These are phyloP conservation scores for Fusarium continuum DNA, from an alignment of 2,329 filamentous ascomycete genomes.

Conservation along the genomic window DNA sequence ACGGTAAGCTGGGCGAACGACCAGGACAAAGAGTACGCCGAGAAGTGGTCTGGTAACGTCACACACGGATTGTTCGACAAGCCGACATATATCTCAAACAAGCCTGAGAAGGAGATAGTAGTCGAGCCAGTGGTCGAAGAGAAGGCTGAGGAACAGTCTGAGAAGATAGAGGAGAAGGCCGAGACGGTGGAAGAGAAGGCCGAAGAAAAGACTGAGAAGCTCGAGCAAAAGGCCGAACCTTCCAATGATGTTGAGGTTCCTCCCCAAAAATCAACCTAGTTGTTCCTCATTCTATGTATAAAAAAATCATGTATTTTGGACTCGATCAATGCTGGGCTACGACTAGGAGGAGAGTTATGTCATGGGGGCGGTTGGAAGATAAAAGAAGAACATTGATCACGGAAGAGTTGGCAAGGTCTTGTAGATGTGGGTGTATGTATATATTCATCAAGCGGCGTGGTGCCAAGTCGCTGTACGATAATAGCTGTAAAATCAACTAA, in stretches of 20 bases:
- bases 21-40: conserved; percentile 57
- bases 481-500: conserved; percentile 44
- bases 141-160: neutral
- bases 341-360: neutral
- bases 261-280: neutral
- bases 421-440: conserved; percentile 32
- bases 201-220: neutral
- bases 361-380: neutral
- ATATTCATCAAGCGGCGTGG: conserved; percentile 32
- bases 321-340: neutral
- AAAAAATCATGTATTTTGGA: conserved; percentile 15
- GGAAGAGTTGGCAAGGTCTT: conserved; percentile 11
- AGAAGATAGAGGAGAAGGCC: neutral
- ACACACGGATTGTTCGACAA: conserved; percentile 55
- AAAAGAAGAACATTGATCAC: neutral
- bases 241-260: neutral
- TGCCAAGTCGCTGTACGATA: conserved; percentile 43
- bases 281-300: conserved; percentile 5
- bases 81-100: conserved; percentile 37
- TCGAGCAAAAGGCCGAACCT: neutral
- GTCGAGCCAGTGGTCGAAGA: conserved; percentile 9
- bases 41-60: conserved; percentile 63
- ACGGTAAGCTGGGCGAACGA: conserved; percentile 63
- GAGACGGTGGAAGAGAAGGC: neutral
- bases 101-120: conserved; percentile 7